Base-by-base conservation (phyloP, 805 yeast genomes). In the Hanseniaspora mollemarum region DNA sequence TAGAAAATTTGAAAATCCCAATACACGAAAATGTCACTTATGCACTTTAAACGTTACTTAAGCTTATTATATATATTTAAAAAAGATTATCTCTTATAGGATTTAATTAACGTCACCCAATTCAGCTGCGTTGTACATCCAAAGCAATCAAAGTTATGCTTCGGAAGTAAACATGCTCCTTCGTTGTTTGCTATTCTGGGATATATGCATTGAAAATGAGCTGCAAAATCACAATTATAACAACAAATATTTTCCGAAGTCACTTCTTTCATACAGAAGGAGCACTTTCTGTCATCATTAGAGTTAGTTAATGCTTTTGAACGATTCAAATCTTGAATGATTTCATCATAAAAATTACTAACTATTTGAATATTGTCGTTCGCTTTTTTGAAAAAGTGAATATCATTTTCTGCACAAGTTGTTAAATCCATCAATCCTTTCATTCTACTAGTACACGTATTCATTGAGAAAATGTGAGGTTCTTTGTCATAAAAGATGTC, bases 1-100 rank as follows among this genome's bases (percentile, higher is more conserved):
- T 83, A 29, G 68, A 74, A 53, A 73, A 76, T 53, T 83, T 87
- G 26, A 56, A 57, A 12, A 67, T 81, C n/a, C 51, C 60, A 3
- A 61, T 81, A 44, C 69, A 67, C 54, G 51, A 63, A 21, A 64
- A 66, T 19, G 81, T 86, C 85, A 59, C 60, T 18, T 4, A 7
- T 35, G 6, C 6, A 18, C 9, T 65, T 76, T n/a, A 48, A 33
- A 18, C n/a, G n/a, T n/a, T n/a, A n/a, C n/a, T n/a, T n/a, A 15
- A 32, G 18, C 7, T n/a, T 32, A 18, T 6, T 35, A 35, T 16
- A 18, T 7, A 18, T 16, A 32, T 19, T 32, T 18, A 21, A 10
- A 32, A 38, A 24, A 33, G 5, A 33, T 25, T 36, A 15, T 45
- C 45, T 39, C 4, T 64, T 58, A 4, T 69, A 59, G 38, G 57